Evolutionary conservation across 192 early-diverging fungal genomes (phyloP).

Genomic region (Gamsiella multidivaricata): DNA sequence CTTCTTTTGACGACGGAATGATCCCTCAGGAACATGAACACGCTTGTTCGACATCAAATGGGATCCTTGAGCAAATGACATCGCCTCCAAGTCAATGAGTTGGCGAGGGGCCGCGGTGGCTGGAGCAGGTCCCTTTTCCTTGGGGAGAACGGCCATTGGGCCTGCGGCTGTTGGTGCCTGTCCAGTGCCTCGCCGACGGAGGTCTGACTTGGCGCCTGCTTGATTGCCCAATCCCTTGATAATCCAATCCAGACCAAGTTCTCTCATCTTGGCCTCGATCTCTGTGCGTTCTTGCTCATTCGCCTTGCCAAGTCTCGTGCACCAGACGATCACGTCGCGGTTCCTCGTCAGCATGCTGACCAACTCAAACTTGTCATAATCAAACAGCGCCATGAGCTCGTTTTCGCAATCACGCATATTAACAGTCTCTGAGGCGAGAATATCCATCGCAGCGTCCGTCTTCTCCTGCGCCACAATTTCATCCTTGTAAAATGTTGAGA

Average conservation of each 20-base stretch:
- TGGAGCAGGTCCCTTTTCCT: constrained; percentile 61
- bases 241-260: constrained; percentile 75
- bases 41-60: constrained; percentile 99
- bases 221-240: constrained; percentile 72
- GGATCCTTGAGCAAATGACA: constrained; percentile 92
- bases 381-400: constrained; percentile 94
- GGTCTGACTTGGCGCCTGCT: constrained; percentile 53
- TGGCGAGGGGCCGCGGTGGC: constrained; percentile 67
- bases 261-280: constrained; percentile 77
- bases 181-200: constrained; percentile 60
- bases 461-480: constrained; percentile 91
- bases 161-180: constrained; percentile 64
- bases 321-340: constrained; percentile 91
- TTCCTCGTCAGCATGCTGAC: constrained; percentile 91
- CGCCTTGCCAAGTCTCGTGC: constrained; percentile 86
- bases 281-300: constrained; percentile 64
- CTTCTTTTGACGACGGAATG: constrained; percentile 87
- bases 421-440: constrained; percentile 73
- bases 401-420: constrained; percentile 92
- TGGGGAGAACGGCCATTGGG: constrained; percentile 53
- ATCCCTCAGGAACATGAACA: constrained; percentile 90
- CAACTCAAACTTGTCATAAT: constrained; percentile 96
- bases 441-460: constrained; percentile 75
- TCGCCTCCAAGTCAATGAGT: constrained; percentile 81
- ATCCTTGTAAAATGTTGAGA: constrained; percentile 86